phyloP scores from a whole-genome alignment of 176 grass and related monocot species.

The Oryza glaberrima region DNA sequence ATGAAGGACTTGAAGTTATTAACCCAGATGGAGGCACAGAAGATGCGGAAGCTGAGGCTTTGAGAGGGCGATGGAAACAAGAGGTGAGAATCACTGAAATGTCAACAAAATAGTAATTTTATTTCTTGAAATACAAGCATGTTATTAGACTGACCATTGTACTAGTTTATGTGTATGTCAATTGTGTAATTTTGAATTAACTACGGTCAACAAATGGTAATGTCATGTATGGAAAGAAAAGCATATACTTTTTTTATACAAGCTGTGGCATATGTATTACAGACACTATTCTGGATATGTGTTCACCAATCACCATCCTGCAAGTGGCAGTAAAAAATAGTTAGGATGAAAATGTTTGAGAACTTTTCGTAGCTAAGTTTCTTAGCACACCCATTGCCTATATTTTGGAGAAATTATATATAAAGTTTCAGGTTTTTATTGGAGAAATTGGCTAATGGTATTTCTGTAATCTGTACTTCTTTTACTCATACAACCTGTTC shows the following conservation, averaged over 20 bases:
- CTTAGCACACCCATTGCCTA: too few species aligned
- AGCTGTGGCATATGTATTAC: too few species aligned
- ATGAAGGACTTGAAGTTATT: conserved; percentile 97
- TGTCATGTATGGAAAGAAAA: too few species aligned
- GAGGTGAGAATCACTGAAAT: conserved; percentile 55
- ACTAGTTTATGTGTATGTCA: not conserved
- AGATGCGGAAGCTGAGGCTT: conserved; percentile 86
- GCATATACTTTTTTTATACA: too few species aligned
- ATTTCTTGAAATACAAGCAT: not conserved
- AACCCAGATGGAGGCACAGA: conserved; percentile 92
- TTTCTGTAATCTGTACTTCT: conserved; percentile 15
- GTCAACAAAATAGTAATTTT: not conserved
- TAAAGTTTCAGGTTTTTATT: not conserved
- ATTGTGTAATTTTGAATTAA: not conserved
- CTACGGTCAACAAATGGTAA: not conserved
- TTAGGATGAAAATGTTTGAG: too few species aligned
- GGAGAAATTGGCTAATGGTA: not conserved
- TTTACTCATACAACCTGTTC: not conserved
- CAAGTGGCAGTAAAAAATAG: too few species aligned
- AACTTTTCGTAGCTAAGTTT: too few species aligned
- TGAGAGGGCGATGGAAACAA: conserved; percentile 90
- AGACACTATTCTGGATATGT: too few species aligned
- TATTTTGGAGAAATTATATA: not conserved
- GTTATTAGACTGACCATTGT: not conserved
- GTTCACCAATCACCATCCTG: too few species aligned